Percentiles rank a stretch among this genome's conserved stretches.
These are phyloP conservation scores for Heliamphora ciliata DNA, from an alignment of 179 eudicot species.

Conservation along the genomic window DNA sequence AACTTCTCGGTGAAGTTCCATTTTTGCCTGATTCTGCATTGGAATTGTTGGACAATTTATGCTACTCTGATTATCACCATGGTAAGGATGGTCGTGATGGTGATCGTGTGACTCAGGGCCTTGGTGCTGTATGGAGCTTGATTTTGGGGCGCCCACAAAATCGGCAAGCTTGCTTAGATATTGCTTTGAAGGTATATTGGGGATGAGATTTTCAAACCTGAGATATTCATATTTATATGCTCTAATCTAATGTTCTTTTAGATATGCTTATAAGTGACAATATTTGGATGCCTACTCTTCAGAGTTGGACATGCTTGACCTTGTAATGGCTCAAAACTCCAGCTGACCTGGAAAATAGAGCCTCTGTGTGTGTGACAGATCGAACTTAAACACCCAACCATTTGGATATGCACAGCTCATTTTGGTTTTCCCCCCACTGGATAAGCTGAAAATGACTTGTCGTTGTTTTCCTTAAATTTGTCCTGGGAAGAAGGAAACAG, in stretches of 20 bases:
- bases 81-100: slow-evolving; percentile 59
- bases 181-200: slow-evolving; percentile 70
- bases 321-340: not conserved
- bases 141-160: slow-evolving; percentile 71
- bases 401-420: not conserved
- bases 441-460: too few species aligned
- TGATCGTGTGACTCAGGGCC: slow-evolving; percentile 96
- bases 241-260: not conserved
- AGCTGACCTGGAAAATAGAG: not conserved
- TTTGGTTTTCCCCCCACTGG: too few species aligned
- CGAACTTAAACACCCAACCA: too few species aligned
- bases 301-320: not conserved
- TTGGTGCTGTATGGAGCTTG: slow-evolving; percentile 90
- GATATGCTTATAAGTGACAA: not conserved
- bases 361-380: not conserved
- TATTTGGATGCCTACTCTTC: not conserved
- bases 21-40: slow-evolving; percentile 57
- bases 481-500: too few species aligned
- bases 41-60: slow-evolving; percentile 59
- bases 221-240: not conserved
- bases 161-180: slow-evolving; percentile 71
- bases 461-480: too few species aligned
- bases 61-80: slow-evolving; percentile 39
- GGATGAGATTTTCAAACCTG: not conserved
- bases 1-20: slow-evolving; percentile 94